These are phyloP conservation scores for Talaromyces sp. DNA, from an alignment of 2,329 filamentous ascomycete species.

Conservation along the genomic window DNA sequence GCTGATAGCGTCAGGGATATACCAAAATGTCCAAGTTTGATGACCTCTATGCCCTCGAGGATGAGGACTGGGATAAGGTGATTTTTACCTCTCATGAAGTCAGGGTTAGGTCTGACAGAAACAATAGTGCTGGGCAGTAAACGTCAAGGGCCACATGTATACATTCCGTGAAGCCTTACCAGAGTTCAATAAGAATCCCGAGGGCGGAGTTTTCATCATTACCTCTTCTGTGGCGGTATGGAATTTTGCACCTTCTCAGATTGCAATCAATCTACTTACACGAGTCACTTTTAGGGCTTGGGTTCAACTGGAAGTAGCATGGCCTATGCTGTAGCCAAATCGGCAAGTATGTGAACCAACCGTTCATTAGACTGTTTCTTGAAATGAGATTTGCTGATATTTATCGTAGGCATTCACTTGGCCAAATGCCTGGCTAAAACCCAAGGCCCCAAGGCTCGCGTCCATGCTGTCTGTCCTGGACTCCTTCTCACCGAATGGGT, in stretches of 20 bases:
- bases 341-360: conserved; percentile 49
- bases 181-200: conserved; percentile 55
- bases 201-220: conserved; percentile 59
- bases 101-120: neutral
- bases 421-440: conserved; percentile 60
- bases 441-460: conserved; percentile 56
- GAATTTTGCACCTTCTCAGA: conserved; percentile 10
- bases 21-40: conserved; percentile 54
- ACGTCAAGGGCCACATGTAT: conserved; percentile 51
- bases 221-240: conserved; percentile 57
- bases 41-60: conserved; percentile 53
- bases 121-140: conserved; percentile 53
- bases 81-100: conserved; percentile 10
- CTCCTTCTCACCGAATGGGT: conserved; percentile 65
- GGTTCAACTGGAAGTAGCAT: conserved; percentile 51
- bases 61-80: conserved; percentile 60
- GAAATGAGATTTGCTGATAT: neutral
- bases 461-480: conserved; percentile 61
- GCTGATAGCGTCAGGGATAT: conserved; percentile 45
- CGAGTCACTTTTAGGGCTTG: conserved; percentile 34
- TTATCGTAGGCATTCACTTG: conserved; percentile 50
- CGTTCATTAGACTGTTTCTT: neutral
- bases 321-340: conserved; percentile 73
- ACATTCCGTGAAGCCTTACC: conserved; percentile 53
- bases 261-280: neutral